Evolutionary conservation across 768 basidiomycete genomes (phyloP).

Genomic region (Panaeolus cyanescens): DNA sequence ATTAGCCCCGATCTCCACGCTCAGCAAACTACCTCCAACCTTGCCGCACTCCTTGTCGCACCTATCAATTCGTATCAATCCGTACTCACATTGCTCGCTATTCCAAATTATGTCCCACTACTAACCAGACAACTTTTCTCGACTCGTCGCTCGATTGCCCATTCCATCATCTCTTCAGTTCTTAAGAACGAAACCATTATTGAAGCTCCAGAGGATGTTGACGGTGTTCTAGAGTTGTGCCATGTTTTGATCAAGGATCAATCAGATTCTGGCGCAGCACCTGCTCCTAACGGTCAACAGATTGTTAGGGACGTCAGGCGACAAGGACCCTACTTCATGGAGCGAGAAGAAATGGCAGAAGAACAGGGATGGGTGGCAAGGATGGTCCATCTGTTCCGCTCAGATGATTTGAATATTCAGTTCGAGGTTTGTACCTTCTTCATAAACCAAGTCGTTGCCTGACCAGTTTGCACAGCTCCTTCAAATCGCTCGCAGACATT

Average conservation of each 20-base stretch:
- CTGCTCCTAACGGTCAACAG: constrained; percentile 33
- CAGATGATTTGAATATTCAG: constrained; percentile 85
- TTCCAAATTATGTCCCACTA: constrained; percentile 86
- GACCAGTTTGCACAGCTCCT: constrained; percentile 57
- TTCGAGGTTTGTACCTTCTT: constrained; percentile 68
- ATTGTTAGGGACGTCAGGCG: constrained; percentile 48
- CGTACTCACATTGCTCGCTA: constrained; percentile 94
- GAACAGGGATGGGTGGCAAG: constrained; percentile 99
- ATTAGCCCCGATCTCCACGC: constrained; percentile 84
- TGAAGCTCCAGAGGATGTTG: constrained; percentile 91
- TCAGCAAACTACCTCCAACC: constrained; percentile 83
- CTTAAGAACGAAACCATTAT: constrained; percentile 97
- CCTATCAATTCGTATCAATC: constrained; percentile 97
- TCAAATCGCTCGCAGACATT: constrained; percentile 88
- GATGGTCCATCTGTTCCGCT: constrained; percentile 94
- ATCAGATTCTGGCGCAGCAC: constrained; percentile 46
- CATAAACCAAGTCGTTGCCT: background rate
- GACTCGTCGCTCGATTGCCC: constrained; percentile 89
- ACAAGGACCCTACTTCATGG: constrained; percentile 61
- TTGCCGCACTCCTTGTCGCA: constrained; percentile 88
- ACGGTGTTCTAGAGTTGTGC: constrained; percentile 90
- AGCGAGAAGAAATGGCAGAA: constrained; percentile 92
- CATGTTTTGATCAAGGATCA: constrained; percentile 91
- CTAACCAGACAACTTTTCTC: constrained; percentile 86
- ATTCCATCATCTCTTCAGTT: constrained; percentile 91